Percentiles rank a stretch among this genome's conserved stretches.
These are phyloP conservation scores for Dendrothele bispora DNA, from an alignment of 768 basidiomycete genomes.

Conservation along the genomic window DNA sequence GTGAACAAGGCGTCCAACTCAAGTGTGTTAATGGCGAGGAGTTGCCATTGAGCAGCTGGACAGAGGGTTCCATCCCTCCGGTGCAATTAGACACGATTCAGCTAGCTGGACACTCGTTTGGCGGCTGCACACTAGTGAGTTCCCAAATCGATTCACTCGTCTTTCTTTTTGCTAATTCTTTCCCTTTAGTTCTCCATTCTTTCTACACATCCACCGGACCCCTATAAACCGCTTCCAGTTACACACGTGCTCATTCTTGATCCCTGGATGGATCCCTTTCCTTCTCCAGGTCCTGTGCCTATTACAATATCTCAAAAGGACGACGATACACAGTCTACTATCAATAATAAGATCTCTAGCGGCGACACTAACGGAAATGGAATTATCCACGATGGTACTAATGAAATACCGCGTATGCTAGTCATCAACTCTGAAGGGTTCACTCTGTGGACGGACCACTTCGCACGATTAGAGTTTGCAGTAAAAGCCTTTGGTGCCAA, in stretches of 20 bases:
- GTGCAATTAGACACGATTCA: slow-evolving; percentile 35
- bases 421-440: slow-evolving; percentile 79
- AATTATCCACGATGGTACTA: no score
- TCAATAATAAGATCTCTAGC: no score
- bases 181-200: slow-evolving; percentile 54
- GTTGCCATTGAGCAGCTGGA: slow-evolving; percentile 44
- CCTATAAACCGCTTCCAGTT: slow-evolving; percentile 49
- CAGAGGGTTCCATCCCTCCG: slow-evolving; percentile 19
- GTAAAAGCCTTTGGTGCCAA: slow-evolving; percentile 54
- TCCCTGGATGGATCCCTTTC: slow-evolving; percentile 83
- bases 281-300: slow-evolving; percentile 53
- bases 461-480: slow-evolving; percentile 53
- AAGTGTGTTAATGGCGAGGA: slow-evolving; percentile 34
- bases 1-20: slow-evolving; percentile 30
- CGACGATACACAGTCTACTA: slow-evolving; percentile 3
- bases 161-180: slow-evolving; percentile 4
- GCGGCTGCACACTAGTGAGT: slow-evolving; percentile 47
- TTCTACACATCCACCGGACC: slow-evolving; percentile 44
- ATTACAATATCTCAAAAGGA: slow-evolving; percentile 10
- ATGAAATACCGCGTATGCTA: slow-evolving; percentile 43
- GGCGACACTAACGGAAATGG: no score
- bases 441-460: slow-evolving; percentile 79
- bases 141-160: not conserved
- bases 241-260: slow-evolving; percentile 65
- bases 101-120: slow-evolving; percentile 48